Evolutionary conservation across 2,329 filamentous ascomycete species (phyloP).

Genomic region (Clarireedia hainanense): DNA sequence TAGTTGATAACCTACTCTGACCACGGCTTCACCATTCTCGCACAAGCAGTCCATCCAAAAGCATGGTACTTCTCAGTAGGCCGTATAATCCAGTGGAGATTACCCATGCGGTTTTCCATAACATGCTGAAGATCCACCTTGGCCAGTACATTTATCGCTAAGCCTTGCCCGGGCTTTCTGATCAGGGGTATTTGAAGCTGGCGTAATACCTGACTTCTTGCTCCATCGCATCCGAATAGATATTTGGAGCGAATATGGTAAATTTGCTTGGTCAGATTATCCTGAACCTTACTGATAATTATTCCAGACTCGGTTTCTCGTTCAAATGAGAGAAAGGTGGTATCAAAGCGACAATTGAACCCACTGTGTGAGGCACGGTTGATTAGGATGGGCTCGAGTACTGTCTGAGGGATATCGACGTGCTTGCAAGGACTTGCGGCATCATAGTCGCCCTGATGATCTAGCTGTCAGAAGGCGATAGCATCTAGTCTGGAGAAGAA

Average conservation of each 20-base stretch:
- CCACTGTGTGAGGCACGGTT: constrained; percentile 33
- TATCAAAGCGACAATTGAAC: constrained; percentile 37
- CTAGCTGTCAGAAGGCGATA: neutral
- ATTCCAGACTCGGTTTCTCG: constrained; percentile 11
- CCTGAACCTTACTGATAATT: constrained; percentile 30
- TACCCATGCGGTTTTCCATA: constrained; percentile 43
- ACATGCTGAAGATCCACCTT: constrained; percentile 43
- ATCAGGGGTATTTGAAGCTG: constrained; percentile 40
- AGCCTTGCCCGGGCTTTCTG: constrained; percentile 37
- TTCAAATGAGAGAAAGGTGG: constrained; percentile 31
- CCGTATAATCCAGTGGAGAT: constrained; percentile 53
- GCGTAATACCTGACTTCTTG: constrained; percentile 36
- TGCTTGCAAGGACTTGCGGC: constrained; percentile 35
- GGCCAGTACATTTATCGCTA: constrained; percentile 42
- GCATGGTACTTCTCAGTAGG: constrained; percentile 43
- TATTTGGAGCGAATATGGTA: constrained; percentile 46
- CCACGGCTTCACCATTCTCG: constrained; percentile 57
- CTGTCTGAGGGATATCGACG: constrained; percentile 39
- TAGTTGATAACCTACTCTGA: constrained; percentile 32
- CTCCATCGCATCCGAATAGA: constrained; percentile 52
- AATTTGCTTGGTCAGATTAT: constrained; percentile 30
- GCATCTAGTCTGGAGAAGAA: neutral
- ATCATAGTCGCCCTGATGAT: constrained; percentile 35
- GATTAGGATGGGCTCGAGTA: constrained; percentile 41
- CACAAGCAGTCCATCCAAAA: constrained; percentile 42